These are phyloP conservation scores for Fusarium buharicum DNA, from an alignment of 2,329 filamentous ascomycete genomes.

Conservation along the genomic window DNA sequence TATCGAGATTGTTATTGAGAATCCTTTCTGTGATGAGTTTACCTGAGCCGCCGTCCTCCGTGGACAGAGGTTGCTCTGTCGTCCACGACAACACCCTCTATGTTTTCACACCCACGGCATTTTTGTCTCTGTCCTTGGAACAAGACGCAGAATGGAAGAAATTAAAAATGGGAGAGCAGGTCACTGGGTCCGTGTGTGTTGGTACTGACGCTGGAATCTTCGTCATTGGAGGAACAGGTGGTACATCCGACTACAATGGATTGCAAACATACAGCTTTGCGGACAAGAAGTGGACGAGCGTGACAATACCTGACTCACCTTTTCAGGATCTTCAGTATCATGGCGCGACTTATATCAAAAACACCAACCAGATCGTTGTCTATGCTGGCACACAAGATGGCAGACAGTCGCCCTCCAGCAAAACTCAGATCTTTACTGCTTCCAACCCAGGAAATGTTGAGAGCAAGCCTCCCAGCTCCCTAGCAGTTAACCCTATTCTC, in stretches of 20 bases:
- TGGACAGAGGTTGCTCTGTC: slow-evolving; percentile 83
- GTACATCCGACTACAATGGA: slow-evolving; percentile 71
- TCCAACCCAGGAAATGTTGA: slow-evolving; percentile 71
- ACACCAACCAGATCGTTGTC: slow-evolving; percentile 77
- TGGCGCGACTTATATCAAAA: slow-evolving; percentile 77
- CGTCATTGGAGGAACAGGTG: slow-evolving; percentile 78
- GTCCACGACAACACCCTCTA: slow-evolving; percentile 86
- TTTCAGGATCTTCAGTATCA: slow-evolving; percentile 75
- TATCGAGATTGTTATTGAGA: slow-evolving; percentile 27
- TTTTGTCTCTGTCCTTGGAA: slow-evolving; percentile 77
- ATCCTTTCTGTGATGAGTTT: slow-evolving; percentile 68
- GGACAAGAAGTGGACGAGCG: slow-evolving; percentile 63
- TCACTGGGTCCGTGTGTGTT: slow-evolving; percentile 82
- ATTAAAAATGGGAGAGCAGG: slow-evolving; percentile 72
- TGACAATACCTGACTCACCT: slow-evolving; percentile 50
- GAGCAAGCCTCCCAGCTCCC: slow-evolving; percentile 69
- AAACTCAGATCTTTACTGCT: slow-evolving; percentile 79
- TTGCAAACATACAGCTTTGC: slow-evolving; percentile 74
- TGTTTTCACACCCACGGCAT: slow-evolving; percentile 78
- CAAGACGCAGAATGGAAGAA: slow-evolving; percentile 77
- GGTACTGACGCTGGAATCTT: slow-evolving; percentile 77
- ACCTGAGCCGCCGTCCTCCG: slow-evolving; percentile 73
- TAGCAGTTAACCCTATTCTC: slow-evolving; percentile 73
- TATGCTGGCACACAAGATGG: slow-evolving; percentile 80
- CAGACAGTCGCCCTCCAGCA: slow-evolving; percentile 66